Conservation (phyloP, 331 rosid species). For the Dryas integrifolia region DNA sequence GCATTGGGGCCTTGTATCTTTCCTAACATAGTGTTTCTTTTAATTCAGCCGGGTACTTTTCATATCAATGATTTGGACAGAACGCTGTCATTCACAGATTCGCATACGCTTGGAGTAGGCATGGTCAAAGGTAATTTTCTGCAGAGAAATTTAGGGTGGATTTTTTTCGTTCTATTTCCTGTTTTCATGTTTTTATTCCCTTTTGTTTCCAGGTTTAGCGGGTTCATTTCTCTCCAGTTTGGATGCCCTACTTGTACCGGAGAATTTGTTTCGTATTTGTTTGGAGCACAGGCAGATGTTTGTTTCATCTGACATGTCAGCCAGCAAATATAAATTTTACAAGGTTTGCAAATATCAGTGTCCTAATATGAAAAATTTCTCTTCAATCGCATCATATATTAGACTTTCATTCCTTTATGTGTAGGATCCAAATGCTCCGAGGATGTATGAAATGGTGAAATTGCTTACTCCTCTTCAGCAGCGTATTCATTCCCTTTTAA, state of each 20-base stretch:
- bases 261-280: constrained; percentile 70
- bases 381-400: constrained; percentile 18
- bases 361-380: constrained; percentile 12
- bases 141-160: not conserved
- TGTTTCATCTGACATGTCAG: constrained; percentile 39
- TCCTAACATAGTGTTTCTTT: constrained; percentile 21
- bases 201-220: constrained; percentile 45
- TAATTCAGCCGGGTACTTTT: constrained; percentile 58
- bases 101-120: constrained; percentile 57
- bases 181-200: constrained; percentile 6
- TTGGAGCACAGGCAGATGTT: constrained; percentile 56
- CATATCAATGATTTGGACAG: constrained; percentile 53
- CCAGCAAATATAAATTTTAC: constrained; percentile 67
- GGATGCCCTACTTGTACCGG: constrained; percentile 74
- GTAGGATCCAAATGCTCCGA: constrained; percentile 80
- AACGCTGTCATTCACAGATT: constrained; percentile 54
- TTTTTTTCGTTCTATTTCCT: not conserved
- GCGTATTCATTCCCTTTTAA: constrained; percentile 39
- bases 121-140: constrained; percentile 54
- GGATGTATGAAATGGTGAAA: constrained; percentile 68
- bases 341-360: constrained; percentile 47
- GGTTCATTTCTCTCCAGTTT: constrained; percentile 48
- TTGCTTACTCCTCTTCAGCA: constrained; percentile 55
- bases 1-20: not conserved
- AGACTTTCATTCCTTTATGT: constrained; percentile 11